Percentiles rank a stretch among this genome's conserved stretches.
Evolutionary conservation across 2,329 filamentous ascomycete species (phyloP).

Genomic region (Phyllosticta citriasiana): DNA sequence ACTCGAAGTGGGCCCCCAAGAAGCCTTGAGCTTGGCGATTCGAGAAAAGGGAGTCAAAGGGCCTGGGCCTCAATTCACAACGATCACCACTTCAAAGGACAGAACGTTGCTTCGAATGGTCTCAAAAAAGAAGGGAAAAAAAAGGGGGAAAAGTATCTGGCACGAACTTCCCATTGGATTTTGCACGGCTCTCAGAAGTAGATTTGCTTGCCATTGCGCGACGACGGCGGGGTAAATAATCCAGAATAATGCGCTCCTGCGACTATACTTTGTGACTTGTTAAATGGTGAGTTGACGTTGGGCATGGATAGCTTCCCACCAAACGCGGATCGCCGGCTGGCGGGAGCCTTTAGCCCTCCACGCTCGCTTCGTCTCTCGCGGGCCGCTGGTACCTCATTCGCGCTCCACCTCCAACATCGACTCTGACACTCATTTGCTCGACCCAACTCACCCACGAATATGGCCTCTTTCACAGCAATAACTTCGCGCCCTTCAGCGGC

Average conservation of each 20-base stretch:
- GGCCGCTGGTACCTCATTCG: neutral
- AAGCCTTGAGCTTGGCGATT: neutral
- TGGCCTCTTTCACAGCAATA: slow-evolving; percentile 2
- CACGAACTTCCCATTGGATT: neutral
- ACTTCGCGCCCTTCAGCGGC: slow-evolving; percentile 4
- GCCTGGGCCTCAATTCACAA: no score
- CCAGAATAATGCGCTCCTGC: neutral
- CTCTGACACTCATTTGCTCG: neutral
- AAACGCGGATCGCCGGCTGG: slow-evolving; percentile 8
- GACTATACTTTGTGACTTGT: neutral
- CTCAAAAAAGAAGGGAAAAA: neutral
- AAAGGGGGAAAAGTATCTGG: neutral
- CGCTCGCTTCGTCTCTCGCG: neutral
- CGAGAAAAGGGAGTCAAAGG: neutral
- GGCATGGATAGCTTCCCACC: slow-evolving; percentile 2
- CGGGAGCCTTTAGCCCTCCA: slow-evolving; percentile 3
- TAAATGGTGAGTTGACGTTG: neutral
- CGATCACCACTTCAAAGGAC: no score
- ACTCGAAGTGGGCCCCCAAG: neutral
- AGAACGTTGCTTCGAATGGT: neutral
- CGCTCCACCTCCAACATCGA: neutral
- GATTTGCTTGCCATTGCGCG: neutral
- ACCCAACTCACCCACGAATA: neutral
- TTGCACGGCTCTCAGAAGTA: neutral
- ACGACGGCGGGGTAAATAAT: neutral